Conservation (phyloP, 306 rosid species). For the Sechiopsis laciniata region DNA sequence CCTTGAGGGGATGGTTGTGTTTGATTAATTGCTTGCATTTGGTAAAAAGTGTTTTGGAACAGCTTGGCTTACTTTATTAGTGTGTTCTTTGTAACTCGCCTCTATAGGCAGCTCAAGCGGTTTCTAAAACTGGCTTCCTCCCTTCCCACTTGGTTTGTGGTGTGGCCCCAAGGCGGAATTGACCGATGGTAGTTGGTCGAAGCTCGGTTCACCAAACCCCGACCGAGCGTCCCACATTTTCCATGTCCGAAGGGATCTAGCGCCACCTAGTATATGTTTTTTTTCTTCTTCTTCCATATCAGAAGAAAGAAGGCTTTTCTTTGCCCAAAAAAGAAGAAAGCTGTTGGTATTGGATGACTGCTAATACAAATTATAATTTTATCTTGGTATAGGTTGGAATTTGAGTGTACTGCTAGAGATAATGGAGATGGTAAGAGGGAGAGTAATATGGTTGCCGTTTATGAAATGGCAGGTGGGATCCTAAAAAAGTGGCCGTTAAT, state of each 20-base stretch:
- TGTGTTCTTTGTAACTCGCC: not conserved
- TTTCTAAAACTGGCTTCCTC: too few relatives aligned
- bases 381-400: constrained; percentile 1
- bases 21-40: not conserved
- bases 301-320: not conserved
- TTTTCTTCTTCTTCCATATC: not conserved
- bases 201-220: too few relatives aligned
- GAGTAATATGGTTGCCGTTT: not conserved
- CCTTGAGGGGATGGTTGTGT: not conserved
- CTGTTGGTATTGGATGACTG: not conserved
- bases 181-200: too few relatives aligned
- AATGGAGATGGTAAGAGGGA: not conserved
- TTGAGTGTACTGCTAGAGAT: not conserved
- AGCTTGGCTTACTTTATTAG: not conserved
- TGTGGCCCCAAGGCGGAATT: too few relatives aligned
- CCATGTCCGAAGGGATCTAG: too few relatives aligned
- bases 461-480: not conserved
- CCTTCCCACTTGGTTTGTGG: too few relatives aligned
- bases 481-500: not conserved
- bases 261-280: too few relatives aligned
- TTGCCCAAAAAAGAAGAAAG: not conserved
- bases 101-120: not conserved
- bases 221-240: too few relatives aligned
- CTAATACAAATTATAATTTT: constrained; percentile 5
- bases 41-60: not conserved